phyloP scores from a whole-genome alignment of 2,329 filamentous ascomycete species.

The Curvularia eragrostidis region DNA sequence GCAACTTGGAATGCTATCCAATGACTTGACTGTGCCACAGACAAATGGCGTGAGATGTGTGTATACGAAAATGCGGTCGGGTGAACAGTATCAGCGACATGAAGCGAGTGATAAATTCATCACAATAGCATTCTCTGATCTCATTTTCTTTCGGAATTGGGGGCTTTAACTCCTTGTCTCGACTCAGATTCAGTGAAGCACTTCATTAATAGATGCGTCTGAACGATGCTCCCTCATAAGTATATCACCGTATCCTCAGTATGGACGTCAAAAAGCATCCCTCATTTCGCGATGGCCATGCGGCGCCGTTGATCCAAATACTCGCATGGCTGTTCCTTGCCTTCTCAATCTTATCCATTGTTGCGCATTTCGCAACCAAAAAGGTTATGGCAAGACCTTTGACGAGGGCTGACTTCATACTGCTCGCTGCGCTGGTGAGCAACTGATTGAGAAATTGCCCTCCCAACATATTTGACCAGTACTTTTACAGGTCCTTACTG shows the following conservation, averaged over 20 bases:
- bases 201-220: too few species aligned
- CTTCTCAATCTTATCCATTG: slow-evolving; percentile 7
- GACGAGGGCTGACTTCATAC: slow-evolving; percentile 1
- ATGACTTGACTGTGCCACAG: too few species aligned
- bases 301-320: slow-evolving; percentile 14
- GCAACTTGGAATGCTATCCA: too few species aligned
- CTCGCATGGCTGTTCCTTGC: slow-evolving; percentile 17
- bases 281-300: slow-evolving; percentile 5
- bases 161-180: too few species aligned
- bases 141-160: too few species aligned
- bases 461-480: neutral
- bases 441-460: neutral
- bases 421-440: slow-evolving; percentile 3
- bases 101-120: too few species aligned
- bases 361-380: slow-evolving; percentile 17
- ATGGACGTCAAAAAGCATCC: slow-evolving; percentile 5
- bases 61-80: too few species aligned
- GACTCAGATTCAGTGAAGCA: too few species aligned
- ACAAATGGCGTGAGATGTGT: neutral
- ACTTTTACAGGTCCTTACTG: slow-evolving; percentile 1
- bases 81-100: too few species aligned
- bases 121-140: too few species aligned
- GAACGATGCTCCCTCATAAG: too few species aligned
- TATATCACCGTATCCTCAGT: neutral
- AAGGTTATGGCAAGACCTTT: slow-evolving; percentile 8